Conservation (phyloP, 495 filamentous ascomycete species). For the Daldinia bambusicola region DNA sequence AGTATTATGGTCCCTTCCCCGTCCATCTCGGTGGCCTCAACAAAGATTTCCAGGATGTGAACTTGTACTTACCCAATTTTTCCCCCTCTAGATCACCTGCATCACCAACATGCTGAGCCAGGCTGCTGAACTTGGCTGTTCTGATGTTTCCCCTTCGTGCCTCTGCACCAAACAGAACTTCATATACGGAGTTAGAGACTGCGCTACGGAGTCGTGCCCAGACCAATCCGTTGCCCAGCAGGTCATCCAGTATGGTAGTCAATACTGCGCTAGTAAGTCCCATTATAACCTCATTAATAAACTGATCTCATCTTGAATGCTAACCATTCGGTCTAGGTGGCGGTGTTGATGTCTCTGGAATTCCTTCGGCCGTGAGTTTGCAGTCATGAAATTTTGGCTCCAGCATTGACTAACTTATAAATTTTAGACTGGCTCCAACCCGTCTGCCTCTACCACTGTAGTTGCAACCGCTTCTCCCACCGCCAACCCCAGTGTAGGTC, state of each 20-base stretch:
- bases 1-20: conserved; percentile 38
- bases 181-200: conserved; percentile 80
- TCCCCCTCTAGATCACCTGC: conserved; percentile 69
- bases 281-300: not conserved
- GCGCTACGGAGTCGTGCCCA: conserved; percentile 73
- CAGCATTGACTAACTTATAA: conserved; percentile 7
- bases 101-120: conserved; percentile 75
- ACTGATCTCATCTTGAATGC: not conserved
- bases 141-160: conserved; percentile 66
- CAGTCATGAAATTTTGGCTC: not conserved
- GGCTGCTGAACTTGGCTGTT: conserved; percentile 70
- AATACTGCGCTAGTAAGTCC: conserved; percentile 48
- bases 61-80: conserved; percentile 2
- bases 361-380: conserved; percentile 39
- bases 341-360: conserved; percentile 42
- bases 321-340: conserved; percentile 33
- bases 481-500: conserved; percentile 21
- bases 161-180: conserved; percentile 77
- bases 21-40: not conserved
- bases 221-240: conserved; percentile 42
- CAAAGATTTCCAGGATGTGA: not conserved
- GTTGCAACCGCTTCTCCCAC: conserved; percentile 38
- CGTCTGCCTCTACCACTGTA: conserved; percentile 37
- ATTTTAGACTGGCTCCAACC: conserved; percentile 26
- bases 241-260: conserved; percentile 50